Evolutionary conservation across 2,329 filamentous ascomycete species (phyloP), one percentile per base, ranked within the genome.

Genomic region (Aspergillus caelatus): DNA sequence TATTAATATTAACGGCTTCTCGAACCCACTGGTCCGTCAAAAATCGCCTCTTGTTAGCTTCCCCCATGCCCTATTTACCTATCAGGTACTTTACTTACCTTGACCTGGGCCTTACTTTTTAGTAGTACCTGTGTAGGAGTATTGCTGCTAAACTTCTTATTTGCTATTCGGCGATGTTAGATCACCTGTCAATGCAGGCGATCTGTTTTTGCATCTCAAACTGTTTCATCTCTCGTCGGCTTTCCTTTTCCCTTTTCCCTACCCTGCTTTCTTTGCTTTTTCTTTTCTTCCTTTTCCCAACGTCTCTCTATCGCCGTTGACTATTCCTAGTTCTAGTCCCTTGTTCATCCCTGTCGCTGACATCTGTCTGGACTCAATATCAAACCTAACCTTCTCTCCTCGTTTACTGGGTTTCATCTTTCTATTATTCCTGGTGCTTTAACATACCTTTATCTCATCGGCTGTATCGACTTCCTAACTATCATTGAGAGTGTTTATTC

Each of bases 181-280:
- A 69, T 67, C 66, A 70, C 65, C 69, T 71, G 69, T 71, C 68
- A 71, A 57, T 66, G 62, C 65, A 56, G 69, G 66, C 70, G 70
- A 71, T 71, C 70, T 67, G 62, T 65, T 64, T 63, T 65, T 70
- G 67, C 67, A 68, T 70, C 63, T 61, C 60, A 61, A 66, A 59
- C 50, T 58, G 70, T 71, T 71, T 70, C 70, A 70, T 69, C 64
- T 68, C 57, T 64, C 55, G 63, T 56, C 46, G 50, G 60, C 32
- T 50, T 55, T 54, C 43, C 46, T 45, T 62, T 34, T 57, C 26
- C 58, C 58, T 39, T 60, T 46, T 58, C 53, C 57, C 56, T 48
- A 58, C 54, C 53, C 26, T 39, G n/a, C 60, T 61, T 60, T 63
- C 62, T 69, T 60, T 67, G 54, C 52, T 36, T 48, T 30, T 52